Evolutionary conservation across 2,329 filamentous ascomycete genomes (phyloP), one percentile per base, ranked within the genome.

Genomic region (Thelonectria discophora): DNA sequence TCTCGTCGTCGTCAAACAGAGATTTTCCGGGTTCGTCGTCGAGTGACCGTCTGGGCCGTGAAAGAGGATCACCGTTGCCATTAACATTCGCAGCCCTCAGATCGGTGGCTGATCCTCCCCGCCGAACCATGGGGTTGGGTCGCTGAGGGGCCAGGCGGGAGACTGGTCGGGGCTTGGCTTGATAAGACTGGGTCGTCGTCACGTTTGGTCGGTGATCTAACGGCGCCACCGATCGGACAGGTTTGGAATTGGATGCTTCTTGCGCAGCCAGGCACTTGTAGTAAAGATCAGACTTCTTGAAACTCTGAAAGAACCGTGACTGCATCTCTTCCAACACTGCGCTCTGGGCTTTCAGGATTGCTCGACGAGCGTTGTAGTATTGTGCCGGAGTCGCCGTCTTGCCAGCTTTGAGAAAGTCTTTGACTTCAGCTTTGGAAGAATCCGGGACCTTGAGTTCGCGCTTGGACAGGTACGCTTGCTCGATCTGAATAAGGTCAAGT

Each of bases 261-360:
- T 97, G 92, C 12, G 94, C 91, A 8, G 94, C 93, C 1, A 99
- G 83, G 74, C 94, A 97, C 75, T 99, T 99, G 81, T 95, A 98
- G 75, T 93, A 99, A 1, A 99, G 78, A 72, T 98, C 95, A 0
- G 95, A 97, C 69, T 89, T 91, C 73, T 94, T 97, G 80, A 99
- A 99, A 18, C 86, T 87, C 17, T 90, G 88, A 65, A 95, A 95
- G 73, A 97, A 87, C 13, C 85, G 87, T 20, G 88, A 87, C 71
- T 93, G 90, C 87, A 99, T 92, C 69, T 91, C 89, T 63, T 97
- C 91, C 58, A 97, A 84, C 0, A 94, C 90, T 2, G 87, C 84
- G 17, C 92, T 94, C 74, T 99, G 95, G 0, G 92, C 90, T 63
- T 86, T 87, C 40, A 99, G 76, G 21, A 99, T 90, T 34, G 93